Base-by-base conservation (phyloP, 192 early-diverging fungal genomes). In the Backusella liffmaniae region DNA sequence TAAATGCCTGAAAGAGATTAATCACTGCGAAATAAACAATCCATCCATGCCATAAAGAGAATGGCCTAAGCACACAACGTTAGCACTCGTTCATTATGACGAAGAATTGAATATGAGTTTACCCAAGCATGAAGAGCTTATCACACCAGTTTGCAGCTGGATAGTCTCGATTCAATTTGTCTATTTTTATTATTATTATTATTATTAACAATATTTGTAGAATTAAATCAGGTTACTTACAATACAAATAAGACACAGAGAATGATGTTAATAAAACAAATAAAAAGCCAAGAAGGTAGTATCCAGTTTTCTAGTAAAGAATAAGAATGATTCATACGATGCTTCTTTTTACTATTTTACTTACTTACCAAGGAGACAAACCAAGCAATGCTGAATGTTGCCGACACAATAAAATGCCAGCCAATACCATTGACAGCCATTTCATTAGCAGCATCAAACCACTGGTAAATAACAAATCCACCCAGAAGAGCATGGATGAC, bases 11-110 rank as follows among this genome's bases (percentile, higher is more conserved):
- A 70, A 91, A 88, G 53, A 82, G 72, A 83, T 89, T 91, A 76
- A 91, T 75, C 74, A 89, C 78, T 77, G 79, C 68, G 51, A 88
- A 74, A 68, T 89, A 87, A 66, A 87, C 79, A 72, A 92, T 82
- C 87, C 89, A 90, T 36, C 87, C 90, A 79, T 90, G 88, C 82
- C 87, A 91, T 29, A 91, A 79, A 42, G 89, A 90, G 86, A 93
- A 88, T 73, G 92, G 91, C 5, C 37, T 85, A 2, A 10, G 23
- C 9, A 59, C 49, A 16, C 21, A 59, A 21, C 3, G 21, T 59
- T 26, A 59, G 9, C 5, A n/a, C 46, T 49, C 1, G 46, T n/a
- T n/a, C 5, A 49, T 49, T 59, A 23, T 59, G 10, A 59, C 21
- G 32, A 32, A 16, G 7, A 49, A 18, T 49, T 1, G 15, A 16